phyloP scores from a whole-genome alignment of 1,284 basidiomycete species.

The Cryptococcus sp. region DNA sequence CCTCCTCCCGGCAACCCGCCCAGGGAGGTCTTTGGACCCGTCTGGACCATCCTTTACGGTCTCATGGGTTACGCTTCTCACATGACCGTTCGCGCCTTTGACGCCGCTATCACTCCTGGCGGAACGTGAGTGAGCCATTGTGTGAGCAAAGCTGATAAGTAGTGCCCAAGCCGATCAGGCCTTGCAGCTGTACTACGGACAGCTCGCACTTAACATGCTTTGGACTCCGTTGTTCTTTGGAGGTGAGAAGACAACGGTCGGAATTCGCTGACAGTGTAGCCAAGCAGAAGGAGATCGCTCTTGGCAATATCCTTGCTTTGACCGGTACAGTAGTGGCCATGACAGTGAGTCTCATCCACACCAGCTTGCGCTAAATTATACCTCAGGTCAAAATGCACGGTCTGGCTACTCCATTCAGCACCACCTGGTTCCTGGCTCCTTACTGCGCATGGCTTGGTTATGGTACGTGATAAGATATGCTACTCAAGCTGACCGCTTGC shows the following conservation, averaged over 20 bases:
- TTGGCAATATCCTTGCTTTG: constrained; percentile 64
- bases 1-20: constrained; percentile 55
- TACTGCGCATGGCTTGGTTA: constrained; percentile 59
- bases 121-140: constrained; percentile 52
- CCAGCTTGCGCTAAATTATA: constrained; percentile 2
- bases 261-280: constrained; percentile 9
- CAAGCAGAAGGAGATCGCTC: constrained; percentile 60
- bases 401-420: constrained; percentile 56
- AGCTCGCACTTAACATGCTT: constrained; percentile 66
- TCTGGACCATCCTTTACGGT: constrained; percentile 50
- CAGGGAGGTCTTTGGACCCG: constrained; percentile 61
- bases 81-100: constrained; percentile 63
- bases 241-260: constrained; percentile 45
- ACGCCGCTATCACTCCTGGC: constrained; percentile 55
- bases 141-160: constrained; percentile 6
- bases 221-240: constrained; percentile 77
- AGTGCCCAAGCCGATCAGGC: constrained; percentile 60
- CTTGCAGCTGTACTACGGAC: constrained; percentile 68
- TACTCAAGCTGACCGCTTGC: constrained; percentile 1
- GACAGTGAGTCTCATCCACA: constrained; percentile 57
- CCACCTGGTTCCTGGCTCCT: constrained; percentile 63
- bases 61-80: constrained; percentile 74
- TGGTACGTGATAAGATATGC: constrained; percentile 31
- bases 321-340: constrained; percentile 65
- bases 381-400: constrained; percentile 58